phyloP scores from a whole-genome alignment of 2,329 filamentous ascomycete genomes.

The Amesomyces nigricolor region DNA sequence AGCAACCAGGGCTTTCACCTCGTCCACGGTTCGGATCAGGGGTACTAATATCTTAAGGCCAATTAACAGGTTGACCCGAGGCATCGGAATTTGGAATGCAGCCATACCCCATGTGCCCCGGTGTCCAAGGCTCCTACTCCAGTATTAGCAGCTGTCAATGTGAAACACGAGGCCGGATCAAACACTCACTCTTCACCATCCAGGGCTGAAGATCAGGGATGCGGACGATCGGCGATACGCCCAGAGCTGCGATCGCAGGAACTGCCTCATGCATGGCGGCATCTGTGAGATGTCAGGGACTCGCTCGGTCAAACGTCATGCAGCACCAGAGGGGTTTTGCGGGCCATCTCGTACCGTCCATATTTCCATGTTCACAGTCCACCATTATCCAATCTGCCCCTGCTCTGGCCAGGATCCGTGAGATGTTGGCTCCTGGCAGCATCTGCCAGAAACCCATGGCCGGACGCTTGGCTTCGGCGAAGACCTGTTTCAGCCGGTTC shows the following conservation, averaged over 20 bases:
- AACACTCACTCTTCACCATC: slow-evolving; percentile 50
- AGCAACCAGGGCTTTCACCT: slow-evolving; percentile 44
- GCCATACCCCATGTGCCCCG: slow-evolving; percentile 50
- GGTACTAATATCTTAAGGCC: slow-evolving; percentile 43
- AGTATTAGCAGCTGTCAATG: slow-evolving; percentile 22
- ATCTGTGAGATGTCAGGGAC: slow-evolving; percentile 32
- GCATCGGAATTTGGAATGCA: neutral
- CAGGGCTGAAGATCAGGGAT: slow-evolving; percentile 52
- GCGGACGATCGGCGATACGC: slow-evolving; percentile 51
- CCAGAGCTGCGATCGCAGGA: slow-evolving; percentile 49
- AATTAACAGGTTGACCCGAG: neutral
- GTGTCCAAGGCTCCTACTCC: slow-evolving; percentile 48
- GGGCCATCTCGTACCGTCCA: slow-evolving; percentile 38
- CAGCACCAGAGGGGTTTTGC: neutral
- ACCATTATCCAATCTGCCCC: slow-evolving; percentile 64
- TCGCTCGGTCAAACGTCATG: neutral
- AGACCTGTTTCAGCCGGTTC: slow-evolving; percentile 46
- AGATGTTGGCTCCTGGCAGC: slow-evolving; percentile 55
- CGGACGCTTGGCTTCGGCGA: slow-evolving; percentile 41
- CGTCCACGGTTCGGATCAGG: slow-evolving; percentile 48
- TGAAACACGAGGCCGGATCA: neutral
- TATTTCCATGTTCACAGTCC: slow-evolving; percentile 53
- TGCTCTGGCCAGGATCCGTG: slow-evolving; percentile 53
- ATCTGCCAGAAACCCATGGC: slow-evolving; percentile 59
- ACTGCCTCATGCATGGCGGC: slow-evolving; percentile 54